Evolutionary conservation across 176 grass and related monocot genomes (phyloP).

Genomic region (Oryza glumipatula): DNA sequence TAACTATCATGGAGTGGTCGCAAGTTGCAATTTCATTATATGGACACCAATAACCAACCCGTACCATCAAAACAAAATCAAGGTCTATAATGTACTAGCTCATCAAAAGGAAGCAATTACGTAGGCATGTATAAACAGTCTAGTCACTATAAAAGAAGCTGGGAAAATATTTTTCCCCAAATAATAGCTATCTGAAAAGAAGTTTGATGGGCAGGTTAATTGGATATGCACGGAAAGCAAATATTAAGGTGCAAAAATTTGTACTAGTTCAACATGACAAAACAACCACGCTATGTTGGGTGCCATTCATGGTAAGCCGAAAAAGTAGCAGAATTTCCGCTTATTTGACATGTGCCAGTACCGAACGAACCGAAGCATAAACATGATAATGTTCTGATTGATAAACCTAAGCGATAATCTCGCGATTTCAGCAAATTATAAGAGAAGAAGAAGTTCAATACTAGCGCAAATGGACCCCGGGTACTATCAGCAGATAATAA

Average conservation of each 20-base stretch:
- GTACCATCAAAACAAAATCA: conserved; percentile 17
- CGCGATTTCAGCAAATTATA: neutral
- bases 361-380: neutral
- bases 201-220: neutral
- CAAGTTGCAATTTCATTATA: neutral
- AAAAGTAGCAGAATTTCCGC: too few relatives aligned
- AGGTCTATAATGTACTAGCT: conserved; percentile 14
- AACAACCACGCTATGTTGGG: too few relatives aligned
- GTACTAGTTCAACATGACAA: too few relatives aligned
- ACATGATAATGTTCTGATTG: neutral
- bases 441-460: neutral
- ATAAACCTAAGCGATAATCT: neutral
- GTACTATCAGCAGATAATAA: neutral
- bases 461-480: neutral
- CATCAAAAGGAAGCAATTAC: neutral
- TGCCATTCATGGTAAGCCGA: too few relatives aligned
- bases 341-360: neutral
- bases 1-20: neutral
- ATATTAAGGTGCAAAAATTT: too few relatives aligned
- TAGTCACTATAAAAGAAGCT: neutral
- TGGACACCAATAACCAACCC: conserved; percentile 15
- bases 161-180: neutral
- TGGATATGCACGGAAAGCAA: too few relatives aligned
- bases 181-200: neutral
- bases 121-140: neutral